phyloP scores from a whole-genome alignment of 164 flowering plant species.

The Paratinospora sagittata region DNA sequence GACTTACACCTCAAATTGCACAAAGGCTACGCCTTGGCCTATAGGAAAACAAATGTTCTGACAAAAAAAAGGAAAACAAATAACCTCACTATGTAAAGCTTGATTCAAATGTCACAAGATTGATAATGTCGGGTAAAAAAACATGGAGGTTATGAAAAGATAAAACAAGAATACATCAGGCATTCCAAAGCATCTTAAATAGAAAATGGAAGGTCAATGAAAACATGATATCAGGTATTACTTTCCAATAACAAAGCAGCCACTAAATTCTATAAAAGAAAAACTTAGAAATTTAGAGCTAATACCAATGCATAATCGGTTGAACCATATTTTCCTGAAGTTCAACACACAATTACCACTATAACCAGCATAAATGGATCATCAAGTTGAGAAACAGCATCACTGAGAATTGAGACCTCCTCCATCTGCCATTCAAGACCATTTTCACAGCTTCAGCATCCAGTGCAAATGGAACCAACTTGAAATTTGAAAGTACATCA shows the following conservation, averaged over 20 bases:
- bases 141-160: not conserved
- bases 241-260: not conserved
- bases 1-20: too few relatives aligned
- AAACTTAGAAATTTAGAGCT: conserved; percentile 60
- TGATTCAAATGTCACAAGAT: not conserved
- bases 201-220: not conserved
- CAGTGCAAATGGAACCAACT: conserved; percentile 7
- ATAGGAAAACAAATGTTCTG: too few relatives aligned
- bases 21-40: too few relatives aligned
- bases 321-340: conserved; percentile 89
- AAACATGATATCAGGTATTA: not conserved
- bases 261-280: conserved; percentile 8
- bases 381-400: conserved; percentile 82
- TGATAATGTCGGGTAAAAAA: not conserved
- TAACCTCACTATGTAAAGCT: not conserved
- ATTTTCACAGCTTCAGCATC: conserved; percentile 19
- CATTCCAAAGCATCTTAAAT: not conserved
- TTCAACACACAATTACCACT: conserved; percentile 99
- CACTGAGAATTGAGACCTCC: conserved; percentile 85
- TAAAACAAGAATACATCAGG: not conserved
- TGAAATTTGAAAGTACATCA: conserved; percentile 8
- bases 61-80: not conserved
- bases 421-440: conserved; percentile 69
- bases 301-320: conserved; percentile 81
- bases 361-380: conserved; percentile 96